Conservation (phyloP, 2,329 filamentous ascomycete genomes). For the Nemania abortiva region DNA sequence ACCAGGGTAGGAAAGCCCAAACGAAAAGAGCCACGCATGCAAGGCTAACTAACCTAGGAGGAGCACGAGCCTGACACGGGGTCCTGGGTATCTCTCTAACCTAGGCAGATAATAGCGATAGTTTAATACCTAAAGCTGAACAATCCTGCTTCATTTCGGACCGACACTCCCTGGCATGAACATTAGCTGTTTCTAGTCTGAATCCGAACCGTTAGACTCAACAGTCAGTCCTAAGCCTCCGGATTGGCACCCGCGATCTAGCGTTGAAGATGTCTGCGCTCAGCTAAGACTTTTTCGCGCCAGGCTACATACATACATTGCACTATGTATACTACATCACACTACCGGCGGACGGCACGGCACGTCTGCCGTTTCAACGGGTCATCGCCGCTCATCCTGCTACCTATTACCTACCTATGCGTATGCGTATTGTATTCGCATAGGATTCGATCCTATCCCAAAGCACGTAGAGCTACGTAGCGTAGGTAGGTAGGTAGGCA, state of each 20-base stretch:
- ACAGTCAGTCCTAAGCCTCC: not conserved
- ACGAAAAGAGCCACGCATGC: not conserved
- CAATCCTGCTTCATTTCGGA: conserved; percentile 31
- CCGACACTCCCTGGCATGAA: conserved; percentile 20
- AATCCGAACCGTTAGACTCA: not conserved
- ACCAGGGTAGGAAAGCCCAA: not conserved
- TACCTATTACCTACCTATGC: not conserved
- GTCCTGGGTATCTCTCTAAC: not conserved
- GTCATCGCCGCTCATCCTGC: not conserved
- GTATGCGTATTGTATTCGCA: not conserved
- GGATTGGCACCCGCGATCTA: conserved; percentile 9
- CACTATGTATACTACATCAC: not conserved
- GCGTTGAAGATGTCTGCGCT: conserved; percentile 4
- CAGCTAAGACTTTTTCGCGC: not conserved
- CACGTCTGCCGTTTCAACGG: conserved; percentile 23
- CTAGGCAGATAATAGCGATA: not conserved
- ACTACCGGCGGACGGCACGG: conserved; percentile 25
- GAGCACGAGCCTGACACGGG: not conserved
- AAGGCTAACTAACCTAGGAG: not conserved
- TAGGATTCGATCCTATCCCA: not conserved
- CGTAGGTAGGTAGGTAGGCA: not conserved
- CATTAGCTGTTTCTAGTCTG: not conserved
- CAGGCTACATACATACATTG: not conserved
- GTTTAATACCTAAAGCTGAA: conserved; percentile 1
- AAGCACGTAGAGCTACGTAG: not conserved